Evolutionary conservation across 495 filamentous ascomycete genomes (phyloP).

Genomic region (Symbiotaphrina buchneri): DNA sequence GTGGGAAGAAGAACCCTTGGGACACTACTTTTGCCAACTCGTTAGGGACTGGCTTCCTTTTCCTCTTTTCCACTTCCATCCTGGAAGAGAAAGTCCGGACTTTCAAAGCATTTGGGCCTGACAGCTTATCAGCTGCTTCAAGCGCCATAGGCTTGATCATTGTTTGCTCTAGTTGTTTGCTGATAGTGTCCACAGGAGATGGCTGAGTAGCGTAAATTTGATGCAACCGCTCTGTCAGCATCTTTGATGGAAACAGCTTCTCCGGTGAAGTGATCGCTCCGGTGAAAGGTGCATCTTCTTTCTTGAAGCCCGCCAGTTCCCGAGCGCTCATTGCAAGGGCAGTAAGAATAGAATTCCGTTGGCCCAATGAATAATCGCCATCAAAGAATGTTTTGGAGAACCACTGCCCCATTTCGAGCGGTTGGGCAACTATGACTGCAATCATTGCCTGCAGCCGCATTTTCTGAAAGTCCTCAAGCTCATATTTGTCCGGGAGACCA

Average conservation of each 20-base stretch:
- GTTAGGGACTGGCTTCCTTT: constrained; percentile 46
- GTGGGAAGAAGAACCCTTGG: constrained; percentile 62
- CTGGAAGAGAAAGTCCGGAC: constrained; percentile 56
- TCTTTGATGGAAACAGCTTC: constrained; percentile 47
- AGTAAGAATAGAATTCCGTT: constrained; percentile 60
- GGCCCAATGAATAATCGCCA: constrained; percentile 71
- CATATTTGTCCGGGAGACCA: constrained; percentile 61
- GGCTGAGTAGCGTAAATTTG: constrained; percentile 18
- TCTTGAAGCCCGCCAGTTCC: constrained; percentile 63
- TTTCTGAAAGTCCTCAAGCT: constrained; percentile 53
- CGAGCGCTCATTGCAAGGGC: constrained; percentile 66
- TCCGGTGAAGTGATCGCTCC: constrained; percentile 16
- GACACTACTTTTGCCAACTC: constrained; percentile 50
- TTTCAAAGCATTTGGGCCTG: constrained; percentile 69
- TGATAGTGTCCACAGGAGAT: constrained; percentile 38
- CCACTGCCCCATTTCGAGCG: constrained; percentile 58
- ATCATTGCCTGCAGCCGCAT: constrained; percentile 66
- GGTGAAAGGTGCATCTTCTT: constrained; percentile 27
- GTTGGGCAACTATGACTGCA: constrained; percentile 53
- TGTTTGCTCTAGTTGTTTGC: constrained; percentile 33
- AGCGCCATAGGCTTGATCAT: constrained; percentile 67
- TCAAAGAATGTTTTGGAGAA: constrained; percentile 72
- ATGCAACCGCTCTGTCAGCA: constrained; percentile 35
- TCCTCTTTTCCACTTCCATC: constrained; percentile 42
- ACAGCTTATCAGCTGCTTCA: constrained; percentile 39